Evolutionary conservation across 148 eudicot species (phyloP).

Genomic region (Amaranthus palmeri): DNA sequence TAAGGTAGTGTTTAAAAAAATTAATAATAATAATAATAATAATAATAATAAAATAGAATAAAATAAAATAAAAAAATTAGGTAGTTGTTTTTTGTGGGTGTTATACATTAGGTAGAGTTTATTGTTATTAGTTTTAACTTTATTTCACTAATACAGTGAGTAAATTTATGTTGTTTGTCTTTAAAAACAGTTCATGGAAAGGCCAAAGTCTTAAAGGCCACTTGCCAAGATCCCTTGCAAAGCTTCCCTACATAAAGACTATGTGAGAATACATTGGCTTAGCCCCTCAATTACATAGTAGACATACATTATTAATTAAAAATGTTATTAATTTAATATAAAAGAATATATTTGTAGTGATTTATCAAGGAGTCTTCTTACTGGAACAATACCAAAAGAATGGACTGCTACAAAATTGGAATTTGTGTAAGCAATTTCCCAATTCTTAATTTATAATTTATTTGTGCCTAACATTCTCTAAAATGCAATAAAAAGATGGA

Average conservation of each 20-base stretch:
- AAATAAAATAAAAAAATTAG: too few species aligned
- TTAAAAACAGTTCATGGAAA: slow-evolving; percentile 21
- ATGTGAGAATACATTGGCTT: slow-evolving; percentile 10
- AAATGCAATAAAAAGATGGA: too few species aligned
- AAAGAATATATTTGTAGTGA: slow-evolving; percentile 21
- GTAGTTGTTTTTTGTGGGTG: too few species aligned
- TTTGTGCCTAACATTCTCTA: neutral
- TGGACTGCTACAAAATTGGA: slow-evolving; percentile 39
- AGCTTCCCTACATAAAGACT: slow-evolving; percentile 11
- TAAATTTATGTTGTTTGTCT: neutral
- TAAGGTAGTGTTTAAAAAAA: too few species aligned
- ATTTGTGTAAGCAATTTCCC: slow-evolving; percentile 6
- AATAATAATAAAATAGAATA: too few species aligned
- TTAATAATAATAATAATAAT: too few species aligned
- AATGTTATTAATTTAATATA: too few species aligned
- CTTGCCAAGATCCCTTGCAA: slow-evolving; percentile 21
- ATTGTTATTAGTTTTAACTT: neutral
- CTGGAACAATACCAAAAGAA: slow-evolving; percentile 45
- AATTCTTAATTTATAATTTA: neutral
- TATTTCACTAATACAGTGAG: too few species aligned
- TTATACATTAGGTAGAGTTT: neutral
- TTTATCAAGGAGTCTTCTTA: slow-evolving; percentile 35
- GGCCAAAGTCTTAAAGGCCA: slow-evolving; percentile 20
- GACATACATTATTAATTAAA: too few species aligned
- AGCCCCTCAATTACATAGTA: neutral